These are phyloP conservation scores for Fusarium sp. DNA, from an alignment of 2,329 filamentous ascomycete genomes.

Conservation along the genomic window DNA sequence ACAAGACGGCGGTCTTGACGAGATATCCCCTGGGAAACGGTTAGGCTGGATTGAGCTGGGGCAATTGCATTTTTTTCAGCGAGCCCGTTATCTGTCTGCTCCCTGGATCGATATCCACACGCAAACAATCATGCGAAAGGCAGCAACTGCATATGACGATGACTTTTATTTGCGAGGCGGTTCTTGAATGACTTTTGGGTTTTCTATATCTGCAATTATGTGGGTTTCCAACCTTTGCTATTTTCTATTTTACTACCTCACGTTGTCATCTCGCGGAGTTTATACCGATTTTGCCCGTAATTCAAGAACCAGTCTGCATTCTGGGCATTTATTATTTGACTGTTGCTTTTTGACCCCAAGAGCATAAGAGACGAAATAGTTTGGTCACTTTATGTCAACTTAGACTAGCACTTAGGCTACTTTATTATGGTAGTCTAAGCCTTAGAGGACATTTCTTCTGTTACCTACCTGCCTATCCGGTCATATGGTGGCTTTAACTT, in stretches of 20 bases:
- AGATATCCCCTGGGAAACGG: conserved; percentile 41
- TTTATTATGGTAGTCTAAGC: too few species aligned
- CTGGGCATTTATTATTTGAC: conserved; percentile 18
- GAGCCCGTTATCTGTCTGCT: conserved; percentile 18
- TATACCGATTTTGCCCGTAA: conserved; percentile 48
- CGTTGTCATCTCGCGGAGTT: conserved; percentile 42
- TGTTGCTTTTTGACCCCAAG: conserved; percentile 11
- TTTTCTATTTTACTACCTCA: conserved; percentile 41
- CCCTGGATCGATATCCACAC: conserved; percentile 20
- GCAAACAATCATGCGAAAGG: conserved; percentile 24
- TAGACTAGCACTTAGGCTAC: too few species aligned
- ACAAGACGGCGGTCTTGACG: conserved; percentile 44
- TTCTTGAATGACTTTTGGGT: conserved; percentile 48
- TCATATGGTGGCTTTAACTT: background rate
- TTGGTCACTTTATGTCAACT: too few species aligned
- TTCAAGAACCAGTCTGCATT: conserved; percentile 45
- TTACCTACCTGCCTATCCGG: background rate
- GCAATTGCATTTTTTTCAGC: conserved; percentile 17
- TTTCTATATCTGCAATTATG: conserved; percentile 38
- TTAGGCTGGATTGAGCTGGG: conserved; percentile 28
- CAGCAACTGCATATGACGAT: conserved; percentile 46
- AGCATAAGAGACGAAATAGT: too few species aligned
- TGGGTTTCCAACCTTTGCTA: conserved; percentile 33
- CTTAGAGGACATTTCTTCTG: too few species aligned
- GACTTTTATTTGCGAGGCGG: conserved; percentile 45